Evolutionary conservation across 2,329 filamentous ascomycete genomes (phyloP), one percentile per base, ranked within the genome.

Genomic region (Hymenoscyphus repandus): DNA sequence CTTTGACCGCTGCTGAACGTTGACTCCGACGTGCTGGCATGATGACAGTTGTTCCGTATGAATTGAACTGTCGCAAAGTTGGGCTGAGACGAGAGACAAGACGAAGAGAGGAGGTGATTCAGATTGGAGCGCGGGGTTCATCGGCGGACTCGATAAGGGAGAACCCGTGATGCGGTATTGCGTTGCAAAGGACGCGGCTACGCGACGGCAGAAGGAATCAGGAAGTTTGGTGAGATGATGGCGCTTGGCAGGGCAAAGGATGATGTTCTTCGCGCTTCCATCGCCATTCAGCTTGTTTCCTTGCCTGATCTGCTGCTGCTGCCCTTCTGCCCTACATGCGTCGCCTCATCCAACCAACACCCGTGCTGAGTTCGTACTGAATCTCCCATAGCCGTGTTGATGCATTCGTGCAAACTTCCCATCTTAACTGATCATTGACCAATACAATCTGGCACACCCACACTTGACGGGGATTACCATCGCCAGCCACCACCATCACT

Each of bases 21-120:
- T 61, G 61, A 50, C 61, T 64, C 39, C 62, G 62, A 54, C 60
- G 62, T 15, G 60, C 50, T 41, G 57, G 50, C 64, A 66, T 65
- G 36, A 44, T 55, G 51, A 42, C 27, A 44, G 17, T 33, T 40
- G 32, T 20, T 34, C 9, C 6, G 22, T 12, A 39, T 36, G 43
- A 44, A 30, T 45, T 38, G 17, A 15, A 18, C 33, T 40, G 11
- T 20, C 27, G 31, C 39, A 45, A 50, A 31, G 41, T 15, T 13
- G 33, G 45, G 13, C 36, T 48, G 50, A 42, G 31, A 37, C 33
- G 36, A 11, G 30, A 47, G 15, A n/a, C 41, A 17, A 33, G 15
- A 27, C 30, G 13, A 36, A 22, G 13, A 30, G 38, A 41, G 13
- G 22, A 50, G 41, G 36, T 42, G 44, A 27, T 27, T 27, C 22